Evolutionary conservation across 2,329 filamentous ascomycete genomes (phyloP), one percentile per base, ranked within the genome.

Genomic region (Periconia digitata): DNA sequence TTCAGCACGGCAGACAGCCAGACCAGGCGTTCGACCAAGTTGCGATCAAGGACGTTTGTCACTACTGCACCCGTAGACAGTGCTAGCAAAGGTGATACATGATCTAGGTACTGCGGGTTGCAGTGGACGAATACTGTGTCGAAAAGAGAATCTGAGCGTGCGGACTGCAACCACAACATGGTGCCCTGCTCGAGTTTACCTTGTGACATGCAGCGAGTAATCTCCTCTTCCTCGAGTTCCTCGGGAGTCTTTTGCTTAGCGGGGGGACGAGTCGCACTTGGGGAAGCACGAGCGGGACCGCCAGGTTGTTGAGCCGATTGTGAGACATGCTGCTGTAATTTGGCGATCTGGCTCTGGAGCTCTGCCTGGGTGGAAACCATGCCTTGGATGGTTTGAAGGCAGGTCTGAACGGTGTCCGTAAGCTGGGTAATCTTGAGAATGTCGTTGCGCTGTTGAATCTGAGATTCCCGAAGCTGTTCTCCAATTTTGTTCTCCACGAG

Each of bases 371-470:
- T 80, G 5, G 82, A 73, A 5, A 85, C 85, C 85, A 92, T 85
- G 12, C 81, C 81, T 34, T 84, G 82, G 20, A 92, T 79, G 38
- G 85, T 89, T 53, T 86, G 83, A 2, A 85, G 82, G 48, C 92
- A 76, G 20, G 82, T 80, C 24, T 80, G 80, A 4, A 90, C 84
- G 23, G 89, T 79, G 13, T 80, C 78, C 7, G 85, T 79, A n/a
- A 92, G 78, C 61, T 89, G 82, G 45, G 88, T 83, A 49, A 92
- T 86, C 78, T 91, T 91, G 56, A 77, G 75, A 44, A 75, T 73
- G 55, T 85, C 82, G 38, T 76, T 72, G 41, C 75, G 75, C 46
- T 77, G 80, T 59, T 80, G 77, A 3, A 65, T 50, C 48, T 84
- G 79, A 18, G 75, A 74, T 44, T 79, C 74, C 44, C 73, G 76